Evolutionary conservation across 2,329 filamentous ascomycete genomes (phyloP).

Genomic region (Xylariales sp.): DNA sequence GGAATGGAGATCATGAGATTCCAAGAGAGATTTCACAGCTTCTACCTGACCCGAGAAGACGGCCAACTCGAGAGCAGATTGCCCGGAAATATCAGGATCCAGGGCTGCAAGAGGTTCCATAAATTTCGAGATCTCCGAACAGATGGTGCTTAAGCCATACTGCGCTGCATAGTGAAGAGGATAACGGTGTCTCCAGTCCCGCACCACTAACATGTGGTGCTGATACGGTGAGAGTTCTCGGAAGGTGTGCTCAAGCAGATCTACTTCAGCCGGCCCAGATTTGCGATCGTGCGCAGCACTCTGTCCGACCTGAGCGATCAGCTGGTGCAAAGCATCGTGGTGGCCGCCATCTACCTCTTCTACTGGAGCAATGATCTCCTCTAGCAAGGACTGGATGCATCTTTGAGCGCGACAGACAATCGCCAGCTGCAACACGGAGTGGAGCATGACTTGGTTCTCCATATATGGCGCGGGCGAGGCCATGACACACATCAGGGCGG

Average conservation of each 20-base stretch:
- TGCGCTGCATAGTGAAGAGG: constrained; percentile 9
- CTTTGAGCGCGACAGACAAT: constrained; percentile 5
- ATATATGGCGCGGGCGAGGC: constrained; percentile 8
- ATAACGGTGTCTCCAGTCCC: constrained; percentile 8
- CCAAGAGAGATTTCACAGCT: constrained; percentile 3
- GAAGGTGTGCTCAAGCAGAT: constrained; percentile 2
- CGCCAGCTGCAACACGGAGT: constrained; percentile 9
- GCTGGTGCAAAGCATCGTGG: constrained; percentile 8
- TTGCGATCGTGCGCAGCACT: not conserved
- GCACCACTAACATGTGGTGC: constrained; percentile 8
- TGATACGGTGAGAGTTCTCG: constrained; percentile 9
- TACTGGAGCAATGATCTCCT: constrained; percentile 7
- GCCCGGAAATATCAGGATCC: constrained; percentile 1
- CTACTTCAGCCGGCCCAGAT: not conserved
- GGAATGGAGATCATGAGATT: not conserved
- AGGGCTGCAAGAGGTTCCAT: constrained; percentile 7
- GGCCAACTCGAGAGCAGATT: constrained; percentile 7
- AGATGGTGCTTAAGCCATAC: constrained; percentile 6
- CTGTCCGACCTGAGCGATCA: constrained; percentile 6
- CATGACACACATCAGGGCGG: constrained; percentile 8
- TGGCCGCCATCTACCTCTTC: constrained; percentile 5
- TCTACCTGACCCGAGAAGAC: not conserved
- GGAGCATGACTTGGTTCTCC: constrained; percentile 10
- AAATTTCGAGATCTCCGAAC: constrained; percentile 5
- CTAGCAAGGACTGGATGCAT: constrained; percentile 8